These are phyloP conservation scores for Syzygium aromaticum DNA, from an alignment of 345 rosid genomes.

Conservation along the genomic window DNA sequence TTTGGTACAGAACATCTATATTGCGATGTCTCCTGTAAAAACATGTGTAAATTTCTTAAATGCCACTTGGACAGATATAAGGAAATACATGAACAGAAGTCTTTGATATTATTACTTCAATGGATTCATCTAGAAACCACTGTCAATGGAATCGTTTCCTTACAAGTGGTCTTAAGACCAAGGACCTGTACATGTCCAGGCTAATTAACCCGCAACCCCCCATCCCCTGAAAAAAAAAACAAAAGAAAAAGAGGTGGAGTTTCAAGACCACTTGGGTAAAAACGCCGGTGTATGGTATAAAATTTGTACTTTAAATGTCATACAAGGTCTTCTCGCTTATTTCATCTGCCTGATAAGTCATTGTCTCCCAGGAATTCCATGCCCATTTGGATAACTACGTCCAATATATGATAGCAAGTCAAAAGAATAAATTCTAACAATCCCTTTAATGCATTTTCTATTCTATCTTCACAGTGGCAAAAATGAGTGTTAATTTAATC, in stretches of 20 bases:
- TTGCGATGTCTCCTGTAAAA: background rate
- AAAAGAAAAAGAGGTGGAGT: background rate
- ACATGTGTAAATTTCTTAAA: too few relatives aligned
- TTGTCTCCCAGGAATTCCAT: background rate
- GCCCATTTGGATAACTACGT: background rate
- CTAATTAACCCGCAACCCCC: too few relatives aligned
- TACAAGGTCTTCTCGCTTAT: background rate
- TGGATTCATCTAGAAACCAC: too few relatives aligned
- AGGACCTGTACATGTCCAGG: too few relatives aligned
- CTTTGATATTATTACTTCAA: too few relatives aligned
- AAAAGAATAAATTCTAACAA: background rate
- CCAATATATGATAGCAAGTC: background rate
- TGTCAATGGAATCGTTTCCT: too few relatives aligned
- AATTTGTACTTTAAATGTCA: background rate
- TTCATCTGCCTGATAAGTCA: background rate
- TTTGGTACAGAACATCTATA: background rate
- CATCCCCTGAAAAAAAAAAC: background rate
- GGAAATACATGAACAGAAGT: too few relatives aligned
- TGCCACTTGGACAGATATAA: too few relatives aligned
- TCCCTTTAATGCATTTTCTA: background rate
- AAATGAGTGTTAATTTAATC: background rate
- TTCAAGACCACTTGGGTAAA: background rate
- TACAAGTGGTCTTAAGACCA: too few relatives aligned
- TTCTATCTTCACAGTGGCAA: background rate
- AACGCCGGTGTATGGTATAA: background rate